A percentile compares a stretch with the other conserved stretches of the same genome.
Conservation (phyloP, 1,284 basidiomycete species). For the Flammula alnicola region DNA sequence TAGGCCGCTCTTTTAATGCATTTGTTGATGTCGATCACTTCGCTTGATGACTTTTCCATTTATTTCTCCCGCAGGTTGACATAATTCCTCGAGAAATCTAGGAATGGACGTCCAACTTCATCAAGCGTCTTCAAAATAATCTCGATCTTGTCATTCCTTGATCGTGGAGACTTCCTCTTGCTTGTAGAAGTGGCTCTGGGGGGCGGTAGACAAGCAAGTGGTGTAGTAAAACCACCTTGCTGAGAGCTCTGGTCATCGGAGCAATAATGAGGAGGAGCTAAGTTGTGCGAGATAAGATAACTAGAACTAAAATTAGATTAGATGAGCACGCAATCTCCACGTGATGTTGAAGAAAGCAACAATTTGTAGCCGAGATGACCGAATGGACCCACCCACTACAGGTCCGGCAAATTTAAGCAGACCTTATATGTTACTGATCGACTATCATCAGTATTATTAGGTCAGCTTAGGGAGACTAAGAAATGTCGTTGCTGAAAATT, state of each 20-base stretch:
- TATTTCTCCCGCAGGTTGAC: not conserved
- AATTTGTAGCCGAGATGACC: constrained; percentile 5
- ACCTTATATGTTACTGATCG: constrained; percentile 12
- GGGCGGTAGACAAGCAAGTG: not conserved
- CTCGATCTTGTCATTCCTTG: constrained; percentile 8
- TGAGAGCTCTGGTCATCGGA: too few species aligned
- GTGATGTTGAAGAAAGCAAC: constrained; percentile 2
- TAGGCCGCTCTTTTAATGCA: too few species aligned
- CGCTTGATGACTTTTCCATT: constrained; percentile 3
- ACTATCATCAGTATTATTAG: not conserved
- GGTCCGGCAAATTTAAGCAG: constrained; percentile 2
- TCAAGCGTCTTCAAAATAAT: constrained; percentile 4
- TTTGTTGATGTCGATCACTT: constrained; percentile 1
- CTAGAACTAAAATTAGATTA: constrained; percentile 1
- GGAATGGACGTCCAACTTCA: constrained; percentile 2
- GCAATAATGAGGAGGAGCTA: too few species aligned
- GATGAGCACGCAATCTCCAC: not conserved
- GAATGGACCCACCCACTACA: constrained; percentile 6
- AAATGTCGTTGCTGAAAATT: too few species aligned
- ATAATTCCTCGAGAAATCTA: constrained; percentile 11
- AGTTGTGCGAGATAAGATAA: too few species aligned
- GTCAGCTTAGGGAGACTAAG: too few species aligned
- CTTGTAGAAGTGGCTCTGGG: not conserved
- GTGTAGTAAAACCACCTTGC: not conserved
- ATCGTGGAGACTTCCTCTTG: not conserved